phyloP scores from a whole-genome alignment of 371 early-diverging fungal species.

The Syncephalastrum sp. region DNA sequence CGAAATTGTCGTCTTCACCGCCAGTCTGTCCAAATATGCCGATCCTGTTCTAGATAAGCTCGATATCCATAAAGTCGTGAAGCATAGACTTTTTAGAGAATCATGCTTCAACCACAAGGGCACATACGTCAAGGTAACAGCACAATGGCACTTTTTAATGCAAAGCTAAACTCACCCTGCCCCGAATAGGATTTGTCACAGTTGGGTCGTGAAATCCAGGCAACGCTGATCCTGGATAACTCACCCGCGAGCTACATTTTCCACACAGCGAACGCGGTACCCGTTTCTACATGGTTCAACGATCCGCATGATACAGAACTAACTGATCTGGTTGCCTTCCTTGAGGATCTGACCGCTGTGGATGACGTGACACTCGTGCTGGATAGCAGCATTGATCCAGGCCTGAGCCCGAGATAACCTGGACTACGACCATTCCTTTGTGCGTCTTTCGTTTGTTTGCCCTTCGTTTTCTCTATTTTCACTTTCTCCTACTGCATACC shows the following conservation, averaged over 20 bases:
- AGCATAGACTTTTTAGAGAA: slow-evolving; percentile 93
- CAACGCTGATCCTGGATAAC: slow-evolving; percentile 84
- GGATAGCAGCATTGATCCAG: slow-evolving; percentile 34
- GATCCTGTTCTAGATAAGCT: slow-evolving; percentile 95
- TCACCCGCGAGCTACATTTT: slow-evolving; percentile 94
- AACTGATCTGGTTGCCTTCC: slow-evolving; percentile 88
- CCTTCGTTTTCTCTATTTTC: slow-evolving; percentile 10
- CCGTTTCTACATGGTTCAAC: slow-evolving; percentile 94
- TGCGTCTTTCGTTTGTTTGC: slow-evolving; percentile 5
- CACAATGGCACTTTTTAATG: neutral
- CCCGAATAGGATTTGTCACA: slow-evolving; percentile 68
- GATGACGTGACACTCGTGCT: slow-evolving; percentile 87
- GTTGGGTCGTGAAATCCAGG: slow-evolving; percentile 78
- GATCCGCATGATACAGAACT: slow-evolving; percentile 96
- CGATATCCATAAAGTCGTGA: slow-evolving; percentile 81
- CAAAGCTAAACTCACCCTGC: neutral
- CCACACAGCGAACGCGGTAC: slow-evolving; percentile 94
- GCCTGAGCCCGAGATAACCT: slow-evolving; percentile 1
- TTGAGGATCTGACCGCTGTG: slow-evolving; percentile 85
- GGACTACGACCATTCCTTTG: neutral
- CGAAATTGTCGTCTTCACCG: slow-evolving; percentile 96
- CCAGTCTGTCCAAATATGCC: slow-evolving; percentile 95
- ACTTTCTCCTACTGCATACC: slow-evolving; percentile 2
- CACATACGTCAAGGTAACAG: slow-evolving; percentile 90
- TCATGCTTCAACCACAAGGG: slow-evolving; percentile 92